Evolutionary conservation across 2,329 filamentous ascomycete species (phyloP), one percentile per base, ranked within the genome.

Genomic region (Hypoxylon sp.): DNA sequence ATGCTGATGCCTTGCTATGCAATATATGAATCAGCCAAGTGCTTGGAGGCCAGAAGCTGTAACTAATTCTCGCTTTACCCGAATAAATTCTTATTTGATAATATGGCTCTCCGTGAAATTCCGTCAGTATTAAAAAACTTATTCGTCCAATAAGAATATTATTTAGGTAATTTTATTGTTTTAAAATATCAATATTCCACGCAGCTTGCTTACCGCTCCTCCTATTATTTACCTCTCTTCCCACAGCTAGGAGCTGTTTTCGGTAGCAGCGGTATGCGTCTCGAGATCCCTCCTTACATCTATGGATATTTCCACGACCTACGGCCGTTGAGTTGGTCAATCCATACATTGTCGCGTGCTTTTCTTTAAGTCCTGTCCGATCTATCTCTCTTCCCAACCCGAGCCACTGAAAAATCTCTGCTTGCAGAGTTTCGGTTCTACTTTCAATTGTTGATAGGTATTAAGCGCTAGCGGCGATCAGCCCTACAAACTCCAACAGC

Each of bases 1-100:
- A 19, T 50, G 25, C 23, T 19, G 23, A 23, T 2, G 36, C 46
- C 36, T 43, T 50, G 51, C 46, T 30, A 52, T 67, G 63, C 58
- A 38, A 25, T 53, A 58, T 66, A 60, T 11, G 49, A 28, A 41
- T 23, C 30, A 49, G 41, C 11, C 6, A 17, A 45, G 25, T 23
- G 17, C 46, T 11, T 30, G 17, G 17, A 5, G 5, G 41, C 38
- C 21, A 6, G 28, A 23, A 45, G 51, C 9, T 50, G 25, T 65
- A 56, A 50, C 43, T 51, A 52, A 45, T 23, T 58, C 48, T 48
- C 41, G 51, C 51, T 50, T 17, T 10, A n/a, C 21, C 30, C 17
- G 45, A 43, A 52, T 55, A 60, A 2, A 51, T 46, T 11, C 38
- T 28, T 21, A 23, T 61, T 34, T 23, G 1, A 17, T 21, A 43